Conservation (phyloP, 306 rosid genomes). For the Ormosia semicastrata region DNA sequence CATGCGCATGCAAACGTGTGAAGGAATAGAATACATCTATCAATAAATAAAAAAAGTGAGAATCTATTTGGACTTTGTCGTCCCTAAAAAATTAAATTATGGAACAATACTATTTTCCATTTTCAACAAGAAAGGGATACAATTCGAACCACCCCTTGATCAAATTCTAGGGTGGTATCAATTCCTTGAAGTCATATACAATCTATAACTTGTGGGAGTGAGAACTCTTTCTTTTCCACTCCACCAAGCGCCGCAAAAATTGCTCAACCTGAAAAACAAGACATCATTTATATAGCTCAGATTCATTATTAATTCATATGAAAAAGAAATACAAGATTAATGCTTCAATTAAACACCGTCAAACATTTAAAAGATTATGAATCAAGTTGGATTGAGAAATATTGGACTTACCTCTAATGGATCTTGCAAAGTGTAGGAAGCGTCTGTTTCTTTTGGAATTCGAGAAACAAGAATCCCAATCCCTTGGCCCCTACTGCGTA, state of each 20-base stretch:
- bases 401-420: conserved; percentile 68
- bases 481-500: conserved; percentile 67
- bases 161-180: conserved; percentile 37
- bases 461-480: conserved; percentile 87
- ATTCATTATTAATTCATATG: background rate
- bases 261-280: conserved; percentile 57
- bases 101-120: conserved; percentile 32
- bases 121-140: conserved; percentile 26
- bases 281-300: background rate
- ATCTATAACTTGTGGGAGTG: conserved; percentile 28
- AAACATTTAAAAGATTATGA: background rate
- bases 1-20: conserved; percentile 48
- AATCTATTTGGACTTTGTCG: conserved; percentile 29
- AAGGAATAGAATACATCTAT: conserved; percentile 2
- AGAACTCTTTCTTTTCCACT: conserved; percentile 50
- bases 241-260: conserved; percentile 74
- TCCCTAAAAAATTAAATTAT: conserved; percentile 27
- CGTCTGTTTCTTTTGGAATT: conserved; percentile 76
- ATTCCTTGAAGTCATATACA: conserved; percentile 30
- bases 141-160: conserved; percentile 40
- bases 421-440: conserved; percentile 82
- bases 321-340: background rate
- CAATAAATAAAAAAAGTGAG: background rate
- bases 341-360: background rate
- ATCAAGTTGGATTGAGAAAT: background rate